Evolutionary conservation across 768 basidiomycete genomes (phyloP).

Genomic region (Scleroderma citrinum): DNA sequence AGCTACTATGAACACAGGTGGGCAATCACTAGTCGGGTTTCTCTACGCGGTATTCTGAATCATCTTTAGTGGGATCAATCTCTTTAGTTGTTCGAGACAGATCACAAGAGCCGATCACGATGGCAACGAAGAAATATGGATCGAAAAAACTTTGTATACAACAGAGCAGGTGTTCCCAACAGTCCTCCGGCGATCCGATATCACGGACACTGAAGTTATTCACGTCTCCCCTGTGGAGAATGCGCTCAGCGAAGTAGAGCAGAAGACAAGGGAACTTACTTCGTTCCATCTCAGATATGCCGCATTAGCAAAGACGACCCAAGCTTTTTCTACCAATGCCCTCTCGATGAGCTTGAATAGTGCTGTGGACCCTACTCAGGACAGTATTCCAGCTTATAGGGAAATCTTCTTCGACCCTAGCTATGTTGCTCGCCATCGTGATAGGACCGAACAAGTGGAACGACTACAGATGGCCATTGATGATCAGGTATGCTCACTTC

Average conservation of each 20-base stretch:
- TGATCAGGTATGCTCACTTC: conserved; percentile 54
- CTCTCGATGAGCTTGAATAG: conserved; percentile 84
- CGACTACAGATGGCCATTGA: conserved; percentile 72
- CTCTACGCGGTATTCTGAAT: conserved; percentile 1
- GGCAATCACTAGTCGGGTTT: conserved; percentile 9
- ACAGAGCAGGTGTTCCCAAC: conserved; percentile 91
- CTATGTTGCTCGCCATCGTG: conserved; percentile 63
- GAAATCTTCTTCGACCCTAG: conserved; percentile 67
- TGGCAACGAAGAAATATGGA: conserved; percentile 71
- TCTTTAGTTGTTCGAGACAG: conserved; percentile 74
- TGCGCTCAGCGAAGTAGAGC: conserved; percentile 75
- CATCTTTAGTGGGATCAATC: conserved; percentile 61
- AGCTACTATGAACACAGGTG: conserved; percentile 87
- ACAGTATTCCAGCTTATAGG: conserved; percentile 73
- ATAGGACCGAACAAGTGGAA: conserved; percentile 63
- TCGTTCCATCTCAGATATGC: conserved; percentile 66
- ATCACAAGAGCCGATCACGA: conserved; percentile 58
- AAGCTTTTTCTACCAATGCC: conserved; percentile 69
- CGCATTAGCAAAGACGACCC: conserved; percentile 70
- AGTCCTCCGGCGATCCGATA: conserved; percentile 83
- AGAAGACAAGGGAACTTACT: conserved; percentile 72
- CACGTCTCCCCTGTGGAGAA: conserved; percentile 85
- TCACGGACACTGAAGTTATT: conserved; percentile 59
- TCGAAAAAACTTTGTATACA: conserved; percentile 82
- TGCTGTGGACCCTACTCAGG: conserved; percentile 76